Evolutionary conservation across 2,329 filamentous ascomycete genomes (phyloP).

Genomic region (Lasiodiplodia sp.): DNA sequence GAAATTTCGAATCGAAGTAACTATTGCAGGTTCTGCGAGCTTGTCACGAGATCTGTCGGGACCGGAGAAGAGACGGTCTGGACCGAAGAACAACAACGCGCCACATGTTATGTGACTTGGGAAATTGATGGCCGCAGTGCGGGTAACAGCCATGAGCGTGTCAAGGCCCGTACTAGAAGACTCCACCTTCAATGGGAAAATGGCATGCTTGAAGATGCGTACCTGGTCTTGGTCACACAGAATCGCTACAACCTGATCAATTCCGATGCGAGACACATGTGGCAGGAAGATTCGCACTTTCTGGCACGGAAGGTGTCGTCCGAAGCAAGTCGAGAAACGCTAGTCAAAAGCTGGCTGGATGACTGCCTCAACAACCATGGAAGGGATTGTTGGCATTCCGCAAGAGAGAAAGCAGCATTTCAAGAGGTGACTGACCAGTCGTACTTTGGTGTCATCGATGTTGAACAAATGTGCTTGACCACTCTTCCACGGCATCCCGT

Average conservation of each 20-base stretch:
- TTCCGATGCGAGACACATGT: background rate
- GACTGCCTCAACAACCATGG: slow-evolving; percentile 19
- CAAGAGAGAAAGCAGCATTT: background rate
- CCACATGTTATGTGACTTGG: slow-evolving; percentile 29
- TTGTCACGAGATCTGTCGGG: slow-evolving; percentile 4
- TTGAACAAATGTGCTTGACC: slow-evolving; percentile 26
- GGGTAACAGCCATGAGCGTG: background rate
- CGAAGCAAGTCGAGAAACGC: slow-evolving; percentile 11
- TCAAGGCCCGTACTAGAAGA: slow-evolving; percentile 22
- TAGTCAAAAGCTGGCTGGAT: slow-evolving; percentile 27
- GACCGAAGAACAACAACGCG: background rate
- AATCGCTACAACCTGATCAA: background rate
- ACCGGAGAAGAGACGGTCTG: background rate
- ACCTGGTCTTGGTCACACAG: slow-evolving; percentile 17
- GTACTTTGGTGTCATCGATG: slow-evolving; percentile 29
- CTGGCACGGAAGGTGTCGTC: slow-evolving; percentile 8
- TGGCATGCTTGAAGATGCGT: slow-evolving; percentile 9
- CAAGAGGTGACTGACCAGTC: slow-evolving; percentile 11
- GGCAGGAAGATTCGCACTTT: background rate
- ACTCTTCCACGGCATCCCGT: slow-evolving; percentile 1
- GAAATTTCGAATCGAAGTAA: background rate
- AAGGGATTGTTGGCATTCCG: background rate
- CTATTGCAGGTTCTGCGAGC: background rate
- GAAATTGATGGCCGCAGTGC: slow-evolving; percentile 30
- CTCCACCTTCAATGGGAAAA: slow-evolving; percentile 28